These are phyloP conservation scores for Acanthamoeba lenticulata DNA, from an alignment of 208 protist species.

Conservation along the genomic window DNA sequence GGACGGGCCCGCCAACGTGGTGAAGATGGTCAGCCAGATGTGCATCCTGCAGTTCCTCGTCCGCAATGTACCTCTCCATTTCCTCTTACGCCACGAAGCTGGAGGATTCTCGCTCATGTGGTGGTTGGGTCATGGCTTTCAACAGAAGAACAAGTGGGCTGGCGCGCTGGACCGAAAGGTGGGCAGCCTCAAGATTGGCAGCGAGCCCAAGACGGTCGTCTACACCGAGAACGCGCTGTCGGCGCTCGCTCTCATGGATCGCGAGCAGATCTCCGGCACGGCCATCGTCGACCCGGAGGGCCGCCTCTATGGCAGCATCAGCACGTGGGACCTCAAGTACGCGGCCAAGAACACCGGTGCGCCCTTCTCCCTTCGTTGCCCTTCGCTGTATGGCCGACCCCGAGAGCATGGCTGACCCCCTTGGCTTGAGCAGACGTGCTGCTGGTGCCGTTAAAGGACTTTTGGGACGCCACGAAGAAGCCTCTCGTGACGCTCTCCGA, in stretches of 20 bases:
- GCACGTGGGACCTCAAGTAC: constrained; percentile 21
- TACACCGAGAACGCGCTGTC: neutral
- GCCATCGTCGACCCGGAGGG: neutral
- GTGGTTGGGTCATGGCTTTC: neutral
- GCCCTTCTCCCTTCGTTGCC: neutral
- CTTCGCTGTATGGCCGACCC: neutral
- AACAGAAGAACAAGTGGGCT: neutral
- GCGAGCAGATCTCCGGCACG: neutral
- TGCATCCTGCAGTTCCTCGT: constrained; percentile 11
- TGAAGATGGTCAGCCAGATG: constrained; percentile 41
- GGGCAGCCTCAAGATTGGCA: neutral
- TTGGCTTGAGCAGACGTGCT: neutral
- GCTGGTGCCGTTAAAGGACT: neutral
- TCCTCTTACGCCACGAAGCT: neutral
- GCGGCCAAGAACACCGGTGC: neutral
- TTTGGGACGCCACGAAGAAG: constrained; percentile 35
- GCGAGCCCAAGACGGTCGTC: neutral
- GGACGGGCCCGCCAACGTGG: neutral
- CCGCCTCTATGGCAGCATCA: constrained; percentile 49
- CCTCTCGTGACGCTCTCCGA: neutral
- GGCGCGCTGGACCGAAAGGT: neutral
- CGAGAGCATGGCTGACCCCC: neutral
- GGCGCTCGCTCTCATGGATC: neutral
- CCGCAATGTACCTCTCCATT: neutral
- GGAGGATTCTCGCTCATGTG: neutral